A percentile compares a stretch with the other conserved stretches of the same genome.
Evolutionary conservation across 2,329 filamentous ascomycete species (phyloP).

Genomic region (Tolypocladium endophyticum): DNA sequence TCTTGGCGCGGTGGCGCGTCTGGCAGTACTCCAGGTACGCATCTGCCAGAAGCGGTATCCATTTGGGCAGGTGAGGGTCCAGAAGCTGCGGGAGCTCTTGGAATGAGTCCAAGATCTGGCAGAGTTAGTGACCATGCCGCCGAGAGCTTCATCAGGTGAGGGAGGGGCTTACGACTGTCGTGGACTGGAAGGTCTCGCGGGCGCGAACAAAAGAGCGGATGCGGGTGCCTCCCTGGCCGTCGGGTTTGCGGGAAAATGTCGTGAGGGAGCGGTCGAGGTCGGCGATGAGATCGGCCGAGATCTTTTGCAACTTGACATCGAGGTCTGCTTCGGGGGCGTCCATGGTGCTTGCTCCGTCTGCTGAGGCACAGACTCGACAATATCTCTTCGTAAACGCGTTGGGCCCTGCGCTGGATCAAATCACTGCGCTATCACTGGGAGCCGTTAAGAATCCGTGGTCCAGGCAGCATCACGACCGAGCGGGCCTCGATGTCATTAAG

Average conservation of each 20-base stretch:
- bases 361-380: background rate
- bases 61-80: slow-evolving; percentile 67
- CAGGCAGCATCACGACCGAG: background rate
- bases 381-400: background rate
- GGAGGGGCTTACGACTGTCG: slow-evolving; percentile 28
- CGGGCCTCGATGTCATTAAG: background rate
- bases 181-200: slow-evolving; percentile 37
- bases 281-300: slow-evolving; percentile 46
- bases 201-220: slow-evolving; percentile 39
- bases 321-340: slow-evolving; percentile 49
- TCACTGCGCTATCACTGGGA: background rate
- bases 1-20: slow-evolving; percentile 27
- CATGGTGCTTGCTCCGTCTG: slow-evolving; percentile 28
- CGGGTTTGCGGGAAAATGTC: slow-evolving; percentile 41
- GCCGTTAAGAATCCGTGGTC: background rate
- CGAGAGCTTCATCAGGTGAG: background rate
- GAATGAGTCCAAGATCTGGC: slow-evolving; percentile 65
- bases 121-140: background rate
- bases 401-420: background rate
- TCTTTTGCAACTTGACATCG: slow-evolving; percentile 52
- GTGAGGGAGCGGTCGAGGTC: slow-evolving; percentile 45
- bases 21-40: slow-evolving; percentile 62
- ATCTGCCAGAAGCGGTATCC: slow-evolving; percentile 64
- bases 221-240: slow-evolving; percentile 28
- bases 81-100: slow-evolving; percentile 92